Conservation (phyloP, 208 protist species). For the Balamuthia mandrillaris region DNA sequence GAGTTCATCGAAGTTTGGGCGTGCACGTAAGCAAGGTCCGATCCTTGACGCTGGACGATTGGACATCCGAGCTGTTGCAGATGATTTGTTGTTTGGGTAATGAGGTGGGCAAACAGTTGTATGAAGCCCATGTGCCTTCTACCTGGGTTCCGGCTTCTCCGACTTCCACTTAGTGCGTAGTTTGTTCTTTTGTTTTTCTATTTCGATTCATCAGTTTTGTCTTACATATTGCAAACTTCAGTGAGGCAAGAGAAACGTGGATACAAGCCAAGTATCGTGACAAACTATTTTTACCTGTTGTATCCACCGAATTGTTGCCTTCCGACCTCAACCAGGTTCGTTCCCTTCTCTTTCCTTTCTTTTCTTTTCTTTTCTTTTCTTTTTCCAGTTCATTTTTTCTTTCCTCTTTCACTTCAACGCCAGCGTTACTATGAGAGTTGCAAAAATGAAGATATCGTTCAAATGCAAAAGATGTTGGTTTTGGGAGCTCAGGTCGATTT, state of each 20-base stretch:
- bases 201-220: background rate
- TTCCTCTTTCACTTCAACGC: background rate
- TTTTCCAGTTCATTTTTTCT: background rate
- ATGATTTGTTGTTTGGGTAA: background rate
- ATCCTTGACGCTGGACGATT: constrained; percentile 57
- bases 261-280: background rate
- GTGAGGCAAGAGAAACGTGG: background rate
- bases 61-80: background rate
- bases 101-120: too few species aligned
- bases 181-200: background rate
- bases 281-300: too few species aligned
- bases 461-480: background rate
- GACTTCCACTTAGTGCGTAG: background rate
- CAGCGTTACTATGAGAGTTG: background rate
- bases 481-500: background rate
- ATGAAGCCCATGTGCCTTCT: background rate
- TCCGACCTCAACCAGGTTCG: too few species aligned
- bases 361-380: too few species aligned
- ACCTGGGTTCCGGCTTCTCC: background rate
- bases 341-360: too few species aligned
- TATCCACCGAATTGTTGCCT: too few species aligned
- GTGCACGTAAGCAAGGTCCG: constrained; percentile 62
- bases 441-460: background rate
- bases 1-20: constrained; percentile 60
- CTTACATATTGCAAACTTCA: background rate